phyloP scores from a whole-genome alignment of 768 basidiomycete genomes.

The Psilocybe azurescens region DNA sequence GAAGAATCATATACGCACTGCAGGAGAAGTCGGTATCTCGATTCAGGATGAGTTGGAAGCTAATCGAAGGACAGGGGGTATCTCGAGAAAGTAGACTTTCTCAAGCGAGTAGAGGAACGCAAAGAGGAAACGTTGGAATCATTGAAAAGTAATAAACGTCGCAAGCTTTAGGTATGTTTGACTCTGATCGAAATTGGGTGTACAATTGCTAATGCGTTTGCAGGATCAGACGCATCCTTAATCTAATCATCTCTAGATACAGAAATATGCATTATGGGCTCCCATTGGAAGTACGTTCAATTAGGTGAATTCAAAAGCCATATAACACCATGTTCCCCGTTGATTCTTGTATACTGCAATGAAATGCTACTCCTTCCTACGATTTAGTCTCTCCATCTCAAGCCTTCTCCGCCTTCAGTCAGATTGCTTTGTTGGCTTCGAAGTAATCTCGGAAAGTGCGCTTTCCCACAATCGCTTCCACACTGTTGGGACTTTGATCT shows the following conservation, averaged over 20 bases:
- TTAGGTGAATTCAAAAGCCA: neutral
- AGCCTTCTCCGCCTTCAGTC: neutral
- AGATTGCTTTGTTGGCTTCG: slow-evolving; percentile 15
- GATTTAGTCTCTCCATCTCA: neutral
- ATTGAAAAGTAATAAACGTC: slow-evolving; percentile 60
- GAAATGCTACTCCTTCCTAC: neutral
- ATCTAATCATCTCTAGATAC: no score
- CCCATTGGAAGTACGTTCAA: neutral
- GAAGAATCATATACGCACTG: slow-evolving; percentile 63
- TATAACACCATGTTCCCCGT: neutral
- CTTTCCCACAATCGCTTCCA: slow-evolving; percentile 18
- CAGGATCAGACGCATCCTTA: neutral
- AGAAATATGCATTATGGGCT: neutral
- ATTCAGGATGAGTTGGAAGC: slow-evolving; percentile 76
- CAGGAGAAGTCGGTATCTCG: slow-evolving; percentile 36
- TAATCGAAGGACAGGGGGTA: slow-evolving; percentile 80
- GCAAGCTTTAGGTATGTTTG: slow-evolving; percentile 31
- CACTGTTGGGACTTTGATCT: slow-evolving; percentile 7
- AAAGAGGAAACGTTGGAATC: slow-evolving; percentile 69
- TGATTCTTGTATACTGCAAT: neutral
- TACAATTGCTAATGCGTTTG: no score
- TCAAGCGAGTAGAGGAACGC: slow-evolving; percentile 75
- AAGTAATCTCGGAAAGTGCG: slow-evolving; percentile 18
- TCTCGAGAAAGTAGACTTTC: slow-evolving; percentile 84
- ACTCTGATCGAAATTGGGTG: no score